Evolutionary conservation across 2,329 filamentous ascomycete genomes (phyloP).

Genomic region (Dactylellina drechsleri): DNA sequence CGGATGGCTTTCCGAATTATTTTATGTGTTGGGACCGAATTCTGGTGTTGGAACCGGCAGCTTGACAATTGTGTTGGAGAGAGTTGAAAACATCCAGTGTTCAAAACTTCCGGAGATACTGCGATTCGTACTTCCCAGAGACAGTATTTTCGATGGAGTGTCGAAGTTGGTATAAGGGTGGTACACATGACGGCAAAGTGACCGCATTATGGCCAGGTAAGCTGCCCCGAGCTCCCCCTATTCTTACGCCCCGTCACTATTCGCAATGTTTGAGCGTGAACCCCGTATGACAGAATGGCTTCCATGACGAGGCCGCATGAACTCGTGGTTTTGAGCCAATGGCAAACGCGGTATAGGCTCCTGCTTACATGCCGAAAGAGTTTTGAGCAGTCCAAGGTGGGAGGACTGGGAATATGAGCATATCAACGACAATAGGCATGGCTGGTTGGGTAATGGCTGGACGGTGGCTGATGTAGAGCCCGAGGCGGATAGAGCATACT

Average conservation of each 20-base stretch:
- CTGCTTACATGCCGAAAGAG: conserved; percentile 38
- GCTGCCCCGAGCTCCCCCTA: background rate
- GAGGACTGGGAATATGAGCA: conserved; percentile 50
- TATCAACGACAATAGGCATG: conserved; percentile 32
- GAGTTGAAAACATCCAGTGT: conserved; percentile 64
- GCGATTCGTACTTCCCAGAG: conserved; percentile 65
- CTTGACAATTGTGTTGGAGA: conserved; percentile 65
- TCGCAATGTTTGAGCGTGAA: no score
- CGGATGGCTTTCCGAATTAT: conserved; percentile 68
- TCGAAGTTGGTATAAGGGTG: conserved; percentile 68
- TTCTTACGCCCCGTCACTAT: no score
- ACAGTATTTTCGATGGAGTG: conserved; percentile 67
- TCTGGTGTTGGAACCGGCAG: conserved; percentile 65
- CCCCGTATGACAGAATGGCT: background rate
- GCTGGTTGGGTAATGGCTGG: conserved; percentile 51
- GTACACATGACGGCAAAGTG: conserved; percentile 63
- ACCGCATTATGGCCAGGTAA: conserved; percentile 64
- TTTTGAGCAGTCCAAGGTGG: conserved; percentile 49
- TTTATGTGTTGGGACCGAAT: conserved; percentile 68
- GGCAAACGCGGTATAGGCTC: conserved; percentile 27
- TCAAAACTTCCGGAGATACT: conserved; percentile 65
- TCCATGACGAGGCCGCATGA: no score
- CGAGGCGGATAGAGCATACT: conserved; percentile 43
- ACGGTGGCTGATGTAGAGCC: conserved; percentile 42
- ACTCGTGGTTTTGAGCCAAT: conserved; percentile 1